These are phyloP conservation scores for Prunus salicina DNA, from an alignment of 306 rosid species.

Conservation along the genomic window DNA sequence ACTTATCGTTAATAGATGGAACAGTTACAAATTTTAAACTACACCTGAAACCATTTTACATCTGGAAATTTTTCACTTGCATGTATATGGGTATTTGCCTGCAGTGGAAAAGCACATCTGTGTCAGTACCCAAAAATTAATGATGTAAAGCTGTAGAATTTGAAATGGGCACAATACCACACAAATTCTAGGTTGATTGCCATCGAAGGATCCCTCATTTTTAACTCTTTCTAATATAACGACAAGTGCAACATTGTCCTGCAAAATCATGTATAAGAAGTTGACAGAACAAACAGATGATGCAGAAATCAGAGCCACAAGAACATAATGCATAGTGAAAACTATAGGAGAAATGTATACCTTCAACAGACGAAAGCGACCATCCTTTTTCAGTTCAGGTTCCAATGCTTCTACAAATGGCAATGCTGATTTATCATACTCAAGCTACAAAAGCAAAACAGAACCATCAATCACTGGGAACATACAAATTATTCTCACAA, in stretches of 20 bases:
- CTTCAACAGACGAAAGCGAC: slow-evolving; percentile 5
- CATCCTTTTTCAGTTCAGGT: slow-evolving; percentile 12
- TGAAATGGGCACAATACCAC: slow-evolving; percentile 24
- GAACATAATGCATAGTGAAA: background rate
- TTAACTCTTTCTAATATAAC: slow-evolving; percentile 24
- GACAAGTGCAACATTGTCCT: slow-evolving; percentile 32
- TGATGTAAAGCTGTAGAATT: background rate
- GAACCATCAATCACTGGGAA: slow-evolving; percentile 1
- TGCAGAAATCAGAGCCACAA: background rate
- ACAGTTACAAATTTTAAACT: background rate
- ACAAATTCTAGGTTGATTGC: slow-evolving; percentile 22
- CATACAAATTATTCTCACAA: background rate
- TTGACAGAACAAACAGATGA: background rate
- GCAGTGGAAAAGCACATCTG: background rate
- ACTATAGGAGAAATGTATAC: slow-evolving; percentile 4
- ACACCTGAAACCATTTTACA: slow-evolving; percentile 33
- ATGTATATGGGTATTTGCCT: slow-evolving; percentile 43
- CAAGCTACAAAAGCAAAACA: slow-evolving; percentile 25
- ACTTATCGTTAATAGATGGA: background rate
- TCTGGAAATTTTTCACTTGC: slow-evolving; percentile 5
- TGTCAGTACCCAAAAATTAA: slow-evolving; percentile 3
- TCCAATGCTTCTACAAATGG: slow-evolving; percentile 11
- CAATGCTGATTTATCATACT: slow-evolving; percentile 8
- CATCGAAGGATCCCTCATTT: background rate
- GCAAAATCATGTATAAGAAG: background rate